Conservation (phyloP, 495 filamentous ascomycete genomes). For the Aspergillus leporis region DNA sequence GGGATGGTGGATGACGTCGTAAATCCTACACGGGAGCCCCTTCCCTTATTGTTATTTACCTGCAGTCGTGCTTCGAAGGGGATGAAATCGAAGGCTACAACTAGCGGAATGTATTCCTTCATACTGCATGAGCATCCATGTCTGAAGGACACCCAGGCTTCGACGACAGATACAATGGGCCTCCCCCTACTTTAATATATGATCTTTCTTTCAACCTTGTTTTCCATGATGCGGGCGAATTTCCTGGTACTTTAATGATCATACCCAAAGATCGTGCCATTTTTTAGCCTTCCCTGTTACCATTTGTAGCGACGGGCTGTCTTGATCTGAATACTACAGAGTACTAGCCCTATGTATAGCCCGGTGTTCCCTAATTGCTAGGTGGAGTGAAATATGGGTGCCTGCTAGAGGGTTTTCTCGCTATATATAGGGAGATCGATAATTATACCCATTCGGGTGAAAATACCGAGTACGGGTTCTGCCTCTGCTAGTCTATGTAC, state of each 20-base stretch:
- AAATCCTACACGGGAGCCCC: constrained; percentile 9
- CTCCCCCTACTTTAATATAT: background rate
- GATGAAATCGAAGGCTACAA: background rate
- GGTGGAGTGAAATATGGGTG: background rate
- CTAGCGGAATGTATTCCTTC: background rate
- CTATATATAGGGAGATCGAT: background rate
- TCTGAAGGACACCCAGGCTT: background rate
- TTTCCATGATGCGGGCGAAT: background rate
- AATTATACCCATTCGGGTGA: too few relatives aligned
- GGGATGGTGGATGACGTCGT: constrained; percentile 11
- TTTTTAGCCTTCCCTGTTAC: background rate
- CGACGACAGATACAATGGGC: background rate
- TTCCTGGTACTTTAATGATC: background rate
- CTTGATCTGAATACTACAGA: too few relatives aligned
- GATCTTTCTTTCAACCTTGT: background rate
- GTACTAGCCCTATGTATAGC: too few relatives aligned
- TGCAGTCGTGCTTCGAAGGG: background rate
- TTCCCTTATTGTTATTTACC: constrained; percentile 6
- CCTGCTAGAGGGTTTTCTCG: background rate
- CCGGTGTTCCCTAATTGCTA: too few relatives aligned
- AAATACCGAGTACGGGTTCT: too few relatives aligned
- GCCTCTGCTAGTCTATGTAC: too few relatives aligned
- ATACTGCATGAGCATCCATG: background rate
- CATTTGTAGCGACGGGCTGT: background rate
- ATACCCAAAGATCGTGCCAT: background rate